These are phyloP conservation scores for Amniculicola lignicola DNA, from an alignment of 495 filamentous ascomycete species.

Conservation along the genomic window DNA sequence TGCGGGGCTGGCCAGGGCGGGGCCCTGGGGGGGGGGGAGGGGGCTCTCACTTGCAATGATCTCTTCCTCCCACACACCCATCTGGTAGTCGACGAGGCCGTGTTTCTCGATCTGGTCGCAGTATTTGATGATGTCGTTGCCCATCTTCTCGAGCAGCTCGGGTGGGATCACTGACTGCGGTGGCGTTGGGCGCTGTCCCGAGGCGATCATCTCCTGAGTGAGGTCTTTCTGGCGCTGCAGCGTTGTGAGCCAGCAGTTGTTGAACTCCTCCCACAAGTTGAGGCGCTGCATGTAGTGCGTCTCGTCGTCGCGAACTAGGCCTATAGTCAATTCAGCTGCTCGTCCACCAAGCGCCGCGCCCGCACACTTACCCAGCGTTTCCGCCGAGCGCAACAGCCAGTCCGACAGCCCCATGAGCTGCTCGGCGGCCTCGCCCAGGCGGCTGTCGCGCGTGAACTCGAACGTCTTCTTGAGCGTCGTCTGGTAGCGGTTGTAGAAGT, in stretches of 20 bases:
- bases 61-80: conserved; percentile 93
- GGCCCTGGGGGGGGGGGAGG: no score
- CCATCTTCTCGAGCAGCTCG: conserved; percentile 73
- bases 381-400: conserved; percentile 79
- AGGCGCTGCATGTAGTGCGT: conserved; percentile 66
- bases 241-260: conserved; percentile 85
- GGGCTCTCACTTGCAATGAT: conserved; percentile 55
- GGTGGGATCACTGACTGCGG: conserved; percentile 64
- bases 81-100: conserved; percentile 93
- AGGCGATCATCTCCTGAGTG: conserved; percentile 55
- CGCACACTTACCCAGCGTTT: conserved; percentile 71
- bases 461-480: conserved; percentile 69
- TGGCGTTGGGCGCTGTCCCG: conserved; percentile 56
- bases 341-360: conserved; percentile 3
- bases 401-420: conserved; percentile 75
- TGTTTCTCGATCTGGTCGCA: conserved; percentile 85
- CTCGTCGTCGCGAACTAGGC: conserved; percentile 72
- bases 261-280: conserved; percentile 90
- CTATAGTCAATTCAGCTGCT: conserved; percentile 44
- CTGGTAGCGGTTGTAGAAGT: conserved; percentile 74
- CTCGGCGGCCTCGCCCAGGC: conserved; percentile 67
- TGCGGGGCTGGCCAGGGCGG: neutral
- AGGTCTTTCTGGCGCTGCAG: conserved; percentile 85
- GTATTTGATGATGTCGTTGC: conserved; percentile 71
- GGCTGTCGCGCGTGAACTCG: conserved; percentile 68